phyloP scores from a whole-genome alignment of 1,139 yeast genomes.

The Suhomyces panamericanus region DNA sequence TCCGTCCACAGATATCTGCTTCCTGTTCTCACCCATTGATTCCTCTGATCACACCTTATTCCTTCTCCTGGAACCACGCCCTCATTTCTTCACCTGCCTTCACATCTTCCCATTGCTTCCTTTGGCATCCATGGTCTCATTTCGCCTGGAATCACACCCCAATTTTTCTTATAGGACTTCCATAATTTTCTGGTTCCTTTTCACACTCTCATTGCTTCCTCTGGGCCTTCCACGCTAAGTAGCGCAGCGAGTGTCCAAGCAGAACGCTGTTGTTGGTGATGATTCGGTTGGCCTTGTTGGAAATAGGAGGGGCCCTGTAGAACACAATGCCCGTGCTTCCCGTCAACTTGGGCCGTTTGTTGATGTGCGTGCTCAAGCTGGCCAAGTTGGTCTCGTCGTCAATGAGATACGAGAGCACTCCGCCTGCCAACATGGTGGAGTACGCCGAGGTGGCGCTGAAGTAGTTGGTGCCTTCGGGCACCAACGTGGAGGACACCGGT shows the following conservation, averaged over 20 bases:
- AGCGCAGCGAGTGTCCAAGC: constrained; percentile 69
- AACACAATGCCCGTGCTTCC: constrained; percentile 58
- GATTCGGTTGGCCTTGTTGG: constrained; percentile 50
- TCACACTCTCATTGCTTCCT: background rate
- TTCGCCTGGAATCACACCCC: no score
- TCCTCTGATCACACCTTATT: no score
- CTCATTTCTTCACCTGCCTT: no score
- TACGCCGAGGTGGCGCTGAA: constrained; percentile 38
- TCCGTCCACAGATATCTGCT: no score
- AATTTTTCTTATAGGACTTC: no score
- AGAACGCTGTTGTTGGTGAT: constrained; percentile 26
- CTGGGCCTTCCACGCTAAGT: constrained; percentile 62
- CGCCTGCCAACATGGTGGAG: constrained; percentile 42
- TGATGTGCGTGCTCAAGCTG: constrained; percentile 18
- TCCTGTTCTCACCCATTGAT: background rate
- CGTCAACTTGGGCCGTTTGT: constrained; percentile 23
- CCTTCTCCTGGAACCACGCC: no score
- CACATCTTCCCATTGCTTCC: no score
- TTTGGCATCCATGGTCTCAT: no score
- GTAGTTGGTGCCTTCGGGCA: constrained; percentile 24
- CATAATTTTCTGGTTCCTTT: no score
- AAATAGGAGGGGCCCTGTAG: constrained; percentile 79
- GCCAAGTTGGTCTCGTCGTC: constrained; percentile 21
- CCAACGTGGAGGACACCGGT: constrained; percentile 23
- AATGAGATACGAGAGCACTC: constrained; percentile 39